A percentile compares a stretch with the other conserved stretches of the same genome.
Evolutionary conservation across 2,329 filamentous ascomycete genomes (phyloP).

Genomic region (Pestalotiopsis sp.): DNA sequence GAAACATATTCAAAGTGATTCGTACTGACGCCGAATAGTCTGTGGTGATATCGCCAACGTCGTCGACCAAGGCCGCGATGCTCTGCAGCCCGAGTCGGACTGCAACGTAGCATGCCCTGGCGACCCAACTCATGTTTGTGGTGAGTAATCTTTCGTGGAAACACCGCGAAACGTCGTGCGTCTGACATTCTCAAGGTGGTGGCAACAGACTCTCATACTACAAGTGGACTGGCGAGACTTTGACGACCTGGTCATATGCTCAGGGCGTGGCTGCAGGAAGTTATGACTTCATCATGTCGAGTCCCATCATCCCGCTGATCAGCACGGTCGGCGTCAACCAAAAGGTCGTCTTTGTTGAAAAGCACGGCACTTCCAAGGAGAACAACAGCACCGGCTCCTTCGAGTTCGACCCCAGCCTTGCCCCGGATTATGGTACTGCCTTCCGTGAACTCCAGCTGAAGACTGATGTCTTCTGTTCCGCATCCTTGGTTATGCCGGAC

Average conservation of each 20-base stretch:
- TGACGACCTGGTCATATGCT: slow-evolving; percentile 54
- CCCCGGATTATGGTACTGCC: slow-evolving; percentile 46
- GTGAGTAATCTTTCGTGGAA: slow-evolving; percentile 19
- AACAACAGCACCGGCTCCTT: slow-evolving; percentile 62
- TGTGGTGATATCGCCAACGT: slow-evolving; percentile 41
- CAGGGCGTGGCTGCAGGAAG: slow-evolving; percentile 50
- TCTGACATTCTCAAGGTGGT: slow-evolving; percentile 25
- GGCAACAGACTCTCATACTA: slow-evolving; percentile 51
- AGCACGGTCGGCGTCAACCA: slow-evolving; percentile 52
- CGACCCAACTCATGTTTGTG: slow-evolving; percentile 39
- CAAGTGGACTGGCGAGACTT: slow-evolving; percentile 44
- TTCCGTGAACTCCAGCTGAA: slow-evolving; percentile 58
- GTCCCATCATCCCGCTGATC: slow-evolving; percentile 58
- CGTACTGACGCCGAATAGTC: slow-evolving; percentile 9
- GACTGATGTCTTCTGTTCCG: slow-evolving; percentile 64
- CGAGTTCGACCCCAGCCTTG: slow-evolving; percentile 54
- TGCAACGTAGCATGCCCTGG: slow-evolving; percentile 40
- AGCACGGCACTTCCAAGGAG: slow-evolving; percentile 54
- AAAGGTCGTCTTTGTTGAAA: slow-evolving; percentile 59
- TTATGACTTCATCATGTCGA: slow-evolving; percentile 56
- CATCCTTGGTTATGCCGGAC: slow-evolving; percentile 59
- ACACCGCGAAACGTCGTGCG: background rate
- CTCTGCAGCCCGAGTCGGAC: slow-evolving; percentile 35
- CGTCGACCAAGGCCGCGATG: slow-evolving; percentile 22
- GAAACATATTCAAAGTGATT: too few species aligned